These are phyloP conservation scores for Rutstroemia sp. DNA, from an alignment of 2,329 filamentous ascomycete genomes.

Conservation along the genomic window DNA sequence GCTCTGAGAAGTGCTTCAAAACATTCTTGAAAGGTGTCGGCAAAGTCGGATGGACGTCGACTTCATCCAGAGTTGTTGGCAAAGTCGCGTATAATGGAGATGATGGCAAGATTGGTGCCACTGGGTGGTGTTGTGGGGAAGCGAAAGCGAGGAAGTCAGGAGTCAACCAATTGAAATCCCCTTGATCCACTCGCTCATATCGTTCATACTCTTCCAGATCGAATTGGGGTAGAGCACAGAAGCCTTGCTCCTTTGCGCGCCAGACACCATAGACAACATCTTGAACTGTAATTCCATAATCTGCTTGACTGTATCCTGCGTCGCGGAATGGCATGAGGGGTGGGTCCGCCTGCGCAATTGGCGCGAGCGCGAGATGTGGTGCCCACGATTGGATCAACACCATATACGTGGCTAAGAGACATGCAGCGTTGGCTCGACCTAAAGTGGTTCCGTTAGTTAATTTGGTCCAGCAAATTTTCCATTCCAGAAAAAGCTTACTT, in stretches of 20 bases:
- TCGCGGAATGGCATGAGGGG: conserved; percentile 98
- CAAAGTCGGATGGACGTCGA: conserved; percentile 63
- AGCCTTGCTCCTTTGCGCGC: conserved; percentile 94
- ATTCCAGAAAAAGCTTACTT: conserved; percentile 50
- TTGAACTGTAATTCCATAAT: conserved; percentile 92
- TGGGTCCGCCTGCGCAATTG: conserved; percentile 93
- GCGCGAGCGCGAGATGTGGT: conserved; percentile 87
- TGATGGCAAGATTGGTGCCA: conserved; percentile 61
- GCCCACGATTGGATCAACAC: conserved; percentile 97
- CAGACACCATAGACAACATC: conserved; percentile 98
- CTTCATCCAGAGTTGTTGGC: conserved; percentile 66
- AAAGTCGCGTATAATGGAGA: conserved; percentile 68
- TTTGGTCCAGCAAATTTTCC: background rate
- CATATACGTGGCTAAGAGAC: conserved; percentile 96
- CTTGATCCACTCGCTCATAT: conserved; percentile 93
- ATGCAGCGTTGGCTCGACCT: conserved; percentile 90
- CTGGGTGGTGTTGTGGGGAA: conserved; percentile 78
- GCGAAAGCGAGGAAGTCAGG: conserved; percentile 94
- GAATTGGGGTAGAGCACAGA: conserved; percentile 88
- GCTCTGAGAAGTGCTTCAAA: conserved; percentile 76
- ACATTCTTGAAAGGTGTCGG: conserved; percentile 94
- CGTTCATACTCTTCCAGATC: conserved; percentile 95
- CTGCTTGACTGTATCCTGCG: conserved; percentile 95
- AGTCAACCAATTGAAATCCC: conserved; percentile 99
- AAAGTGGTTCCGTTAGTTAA: conserved; percentile 23